Evolutionary conservation across 1,139 yeast genomes (phyloP).

Genomic region (Candida pseudocylindracea): DNA sequence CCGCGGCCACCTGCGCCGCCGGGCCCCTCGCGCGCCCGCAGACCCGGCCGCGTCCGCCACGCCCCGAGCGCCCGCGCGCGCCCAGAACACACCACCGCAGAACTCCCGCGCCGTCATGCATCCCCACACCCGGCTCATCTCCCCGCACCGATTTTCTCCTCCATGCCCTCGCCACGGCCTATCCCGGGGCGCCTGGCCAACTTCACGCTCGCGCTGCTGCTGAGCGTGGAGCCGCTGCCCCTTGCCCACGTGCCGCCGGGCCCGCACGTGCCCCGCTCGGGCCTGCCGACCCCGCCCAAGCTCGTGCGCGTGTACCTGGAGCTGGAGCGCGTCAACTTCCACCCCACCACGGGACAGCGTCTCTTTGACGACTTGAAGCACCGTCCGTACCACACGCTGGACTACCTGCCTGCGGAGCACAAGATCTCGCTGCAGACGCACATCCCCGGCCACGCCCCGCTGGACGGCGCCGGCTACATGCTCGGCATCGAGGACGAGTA

Average conservation of each 20-base stretch:
- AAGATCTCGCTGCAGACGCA: not conserved
- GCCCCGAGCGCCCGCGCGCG: no score
- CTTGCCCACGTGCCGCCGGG: not conserved
- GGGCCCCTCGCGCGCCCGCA: no score
- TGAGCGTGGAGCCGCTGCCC: not conserved
- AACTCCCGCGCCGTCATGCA: no score
- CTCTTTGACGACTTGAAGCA: constrained; percentile 21
- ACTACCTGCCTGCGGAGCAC: not conserved
- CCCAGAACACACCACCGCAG: no score
- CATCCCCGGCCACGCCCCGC: constrained; percentile 2
- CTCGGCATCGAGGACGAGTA: constrained; percentile 49
- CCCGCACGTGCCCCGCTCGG: not conserved
- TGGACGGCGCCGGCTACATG: constrained; percentile 3
- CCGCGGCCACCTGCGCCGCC: no score
- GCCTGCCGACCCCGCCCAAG: constrained; percentile 5
- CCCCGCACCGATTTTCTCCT: no score
- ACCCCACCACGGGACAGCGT: constrained; percentile 25
- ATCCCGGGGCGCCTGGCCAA: no score
- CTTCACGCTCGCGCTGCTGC: not conserved
- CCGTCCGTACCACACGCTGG: constrained; percentile 13
- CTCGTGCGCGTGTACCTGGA: constrained; percentile 31
- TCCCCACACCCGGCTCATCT: no score
- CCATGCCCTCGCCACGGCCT: no score
- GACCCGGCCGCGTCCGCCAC: no score
- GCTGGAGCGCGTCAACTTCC: constrained; percentile 29